These are phyloP conservation scores for Condylostoma magnum DNA, from an alignment of 169 alveolate genomes.

Conservation along the genomic window DNA sequence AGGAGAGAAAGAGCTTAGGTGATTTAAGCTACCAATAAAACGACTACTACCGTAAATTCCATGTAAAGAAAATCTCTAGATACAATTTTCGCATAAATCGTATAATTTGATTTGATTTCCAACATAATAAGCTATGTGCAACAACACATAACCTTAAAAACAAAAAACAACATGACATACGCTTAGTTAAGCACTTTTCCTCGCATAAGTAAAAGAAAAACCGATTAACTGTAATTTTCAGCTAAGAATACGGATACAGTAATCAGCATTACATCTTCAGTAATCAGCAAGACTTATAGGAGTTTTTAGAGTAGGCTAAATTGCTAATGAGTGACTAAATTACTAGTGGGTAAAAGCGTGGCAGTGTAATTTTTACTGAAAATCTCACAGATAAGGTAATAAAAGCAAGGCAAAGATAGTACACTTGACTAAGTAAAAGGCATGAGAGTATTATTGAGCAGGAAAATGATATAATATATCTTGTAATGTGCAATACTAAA, in stretches of 20 bases:
- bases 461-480: background rate
- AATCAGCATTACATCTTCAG: background rate
- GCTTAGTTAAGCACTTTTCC: no score
- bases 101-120: background rate
- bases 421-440: conserved; percentile 8
- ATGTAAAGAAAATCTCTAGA: conserved; percentile 13
- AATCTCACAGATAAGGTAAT: background rate
- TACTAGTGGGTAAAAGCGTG: background rate
- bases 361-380: background rate
- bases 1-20: no score
- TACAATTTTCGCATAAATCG: conserved; percentile 11
- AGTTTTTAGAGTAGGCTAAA: conserved; percentile 11
- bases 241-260: background rate
- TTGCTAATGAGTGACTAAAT: background rate
- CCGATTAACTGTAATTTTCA: background rate
- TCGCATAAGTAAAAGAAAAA: background rate
- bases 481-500: background rate
- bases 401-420: conserved; percentile 2
- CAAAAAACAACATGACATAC: background rate
- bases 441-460: background rate
- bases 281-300: conserved; percentile 5
- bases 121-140: background rate
- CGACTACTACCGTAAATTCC: no score
- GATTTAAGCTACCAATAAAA: no score
- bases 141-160: background rate